Evolutionary conservation across 129 eudicot species (phyloP).

Genomic region (Saposhnikovia divaricata): DNA sequence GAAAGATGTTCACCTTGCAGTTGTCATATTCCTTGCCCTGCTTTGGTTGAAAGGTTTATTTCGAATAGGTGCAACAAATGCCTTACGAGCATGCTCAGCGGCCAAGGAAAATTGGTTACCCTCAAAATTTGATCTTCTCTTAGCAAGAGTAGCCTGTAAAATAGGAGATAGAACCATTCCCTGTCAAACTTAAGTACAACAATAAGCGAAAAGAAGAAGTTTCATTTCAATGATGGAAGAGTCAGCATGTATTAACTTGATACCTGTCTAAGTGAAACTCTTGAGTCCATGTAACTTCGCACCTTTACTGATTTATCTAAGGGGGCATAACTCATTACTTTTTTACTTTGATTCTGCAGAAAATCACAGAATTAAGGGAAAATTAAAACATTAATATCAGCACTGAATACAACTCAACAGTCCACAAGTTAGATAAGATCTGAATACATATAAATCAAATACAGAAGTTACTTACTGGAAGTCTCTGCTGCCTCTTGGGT

Average conservation of each 20-base stretch:
- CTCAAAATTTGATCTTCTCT: constrained; percentile 70
- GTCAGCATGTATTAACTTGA: neutral
- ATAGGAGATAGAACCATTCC: neutral
- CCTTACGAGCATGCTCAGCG: constrained; percentile 77
- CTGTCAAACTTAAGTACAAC: neutral
- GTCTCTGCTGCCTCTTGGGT: constrained; percentile 56
- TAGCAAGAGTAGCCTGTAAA: constrained; percentile 71
- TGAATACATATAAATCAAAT: neutral
- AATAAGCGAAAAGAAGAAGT: neutral
- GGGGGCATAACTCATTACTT: constrained; percentile 30
- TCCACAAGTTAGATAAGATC: neutral
- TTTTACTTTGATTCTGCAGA: constrained; percentile 57
- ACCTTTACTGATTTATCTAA: constrained; percentile 52
- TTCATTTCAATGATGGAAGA: neutral
- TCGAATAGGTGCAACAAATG: constrained; percentile 58
- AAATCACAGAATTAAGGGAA: neutral
- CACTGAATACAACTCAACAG: neutral
- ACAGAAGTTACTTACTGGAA: constrained; percentile 44
- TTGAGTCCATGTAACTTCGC: constrained; percentile 59
- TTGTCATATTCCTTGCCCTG: constrained; percentile 44
- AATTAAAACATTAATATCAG: neutral
- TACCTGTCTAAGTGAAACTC: constrained; percentile 90
- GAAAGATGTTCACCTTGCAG: constrained; percentile 36
- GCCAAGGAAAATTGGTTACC: constrained; percentile 70
- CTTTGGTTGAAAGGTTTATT: constrained; percentile 39